These are phyloP conservation scores for Globisporangium acanthophoron DNA, from an alignment of 352 stramenopile species.

Conservation along the genomic window DNA sequence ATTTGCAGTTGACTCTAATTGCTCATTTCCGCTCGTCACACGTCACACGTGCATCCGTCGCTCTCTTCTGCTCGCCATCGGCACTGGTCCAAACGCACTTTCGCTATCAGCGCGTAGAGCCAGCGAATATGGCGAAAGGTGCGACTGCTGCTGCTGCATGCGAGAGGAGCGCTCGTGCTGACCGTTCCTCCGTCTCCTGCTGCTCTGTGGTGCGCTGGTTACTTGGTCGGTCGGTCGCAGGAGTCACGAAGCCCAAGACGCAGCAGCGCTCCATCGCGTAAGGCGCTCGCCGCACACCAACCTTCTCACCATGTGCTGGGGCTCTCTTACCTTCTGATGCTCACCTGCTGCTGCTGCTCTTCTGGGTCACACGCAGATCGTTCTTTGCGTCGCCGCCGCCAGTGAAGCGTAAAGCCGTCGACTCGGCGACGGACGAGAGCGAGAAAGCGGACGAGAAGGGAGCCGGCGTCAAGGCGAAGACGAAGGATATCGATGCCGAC, in stretches of 20 bases:
- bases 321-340: background rate
- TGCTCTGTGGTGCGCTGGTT: background rate
- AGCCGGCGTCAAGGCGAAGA: background rate
- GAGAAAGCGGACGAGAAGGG: constrained; percentile 5
- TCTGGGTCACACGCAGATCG: constrained; percentile 18
- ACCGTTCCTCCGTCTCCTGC: no score
- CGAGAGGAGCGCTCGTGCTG: background rate
- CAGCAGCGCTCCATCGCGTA: constrained; percentile 71
- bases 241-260: constrained; percentile 24
- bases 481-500: background rate
- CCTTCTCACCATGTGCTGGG: background rate
- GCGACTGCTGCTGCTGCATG: background rate
- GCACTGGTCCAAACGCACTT: no score
- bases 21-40: background rate
- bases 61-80: no score
- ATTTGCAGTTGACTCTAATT: background rate
- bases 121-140: background rate
- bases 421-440: background rate
- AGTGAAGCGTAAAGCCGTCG: constrained; percentile 30
- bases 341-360: background rate
- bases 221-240: background rate
- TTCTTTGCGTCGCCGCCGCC: constrained; percentile 44
- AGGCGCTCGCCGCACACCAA: constrained; percentile 2
- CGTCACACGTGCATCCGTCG: no score
- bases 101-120: no score